Conservation (phyloP, 352 stramenopile genomes). For the Phytopythium vexans region DNA sequence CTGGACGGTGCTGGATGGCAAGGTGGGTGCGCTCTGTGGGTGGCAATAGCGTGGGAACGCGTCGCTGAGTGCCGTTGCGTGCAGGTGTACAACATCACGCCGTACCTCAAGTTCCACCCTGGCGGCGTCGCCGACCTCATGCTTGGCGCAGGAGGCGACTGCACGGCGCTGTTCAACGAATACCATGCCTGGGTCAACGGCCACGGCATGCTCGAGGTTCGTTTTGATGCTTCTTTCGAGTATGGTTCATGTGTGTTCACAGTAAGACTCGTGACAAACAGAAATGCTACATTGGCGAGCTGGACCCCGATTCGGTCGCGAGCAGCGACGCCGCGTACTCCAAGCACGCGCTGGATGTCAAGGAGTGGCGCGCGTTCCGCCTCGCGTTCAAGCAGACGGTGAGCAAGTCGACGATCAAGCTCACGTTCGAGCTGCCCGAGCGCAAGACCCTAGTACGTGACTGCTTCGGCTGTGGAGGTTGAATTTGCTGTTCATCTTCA, state of each 20-base stretch:
- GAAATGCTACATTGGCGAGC: slow-evolving; percentile 75
- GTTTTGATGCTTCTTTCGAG: neutral
- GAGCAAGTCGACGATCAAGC: slow-evolving; percentile 55
- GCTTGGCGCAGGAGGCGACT: slow-evolving; percentile 90
- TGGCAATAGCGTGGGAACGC: neutral
- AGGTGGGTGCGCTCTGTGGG: slow-evolving; percentile 53
- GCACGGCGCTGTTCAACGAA: slow-evolving; percentile 95
- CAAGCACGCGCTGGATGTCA: slow-evolving; percentile 56
- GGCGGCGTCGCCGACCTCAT: slow-evolving; percentile 94
- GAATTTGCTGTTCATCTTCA: neutral
- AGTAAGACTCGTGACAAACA: slow-evolving; percentile 5
- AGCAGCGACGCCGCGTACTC: slow-evolving; percentile 9
- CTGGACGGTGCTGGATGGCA: slow-evolving; percentile 92
- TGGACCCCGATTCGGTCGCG: slow-evolving; percentile 53
- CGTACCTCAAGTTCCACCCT: slow-evolving; percentile 97
- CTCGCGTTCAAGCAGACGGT: slow-evolving; percentile 58
- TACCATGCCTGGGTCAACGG: slow-evolving; percentile 95
- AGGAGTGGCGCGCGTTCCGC: slow-evolving; percentile 65
- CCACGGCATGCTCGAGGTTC: slow-evolving; percentile 83
- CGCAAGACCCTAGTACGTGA: slow-evolving; percentile 51
- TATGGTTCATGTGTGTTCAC: neutral
- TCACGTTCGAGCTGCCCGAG: slow-evolving; percentile 70
- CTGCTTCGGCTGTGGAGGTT: neutral
- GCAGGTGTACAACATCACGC: slow-evolving; percentile 93
- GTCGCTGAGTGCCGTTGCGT: neutral